phyloP scores from a whole-genome alignment of 805 yeast species.

The Barnettozyma populi region DNA sequence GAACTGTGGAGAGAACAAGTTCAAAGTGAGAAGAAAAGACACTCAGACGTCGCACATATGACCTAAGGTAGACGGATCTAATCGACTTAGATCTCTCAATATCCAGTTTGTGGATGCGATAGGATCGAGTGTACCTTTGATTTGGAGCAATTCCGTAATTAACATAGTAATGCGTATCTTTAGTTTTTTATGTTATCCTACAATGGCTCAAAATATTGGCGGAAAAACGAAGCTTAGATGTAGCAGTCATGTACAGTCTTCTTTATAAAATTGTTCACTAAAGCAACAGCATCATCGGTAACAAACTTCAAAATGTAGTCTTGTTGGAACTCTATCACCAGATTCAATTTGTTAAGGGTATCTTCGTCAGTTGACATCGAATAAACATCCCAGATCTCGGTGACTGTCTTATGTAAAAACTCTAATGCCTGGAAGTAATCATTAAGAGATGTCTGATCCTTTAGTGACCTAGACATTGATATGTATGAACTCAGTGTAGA shows the following conservation, averaged over 20 bases:
- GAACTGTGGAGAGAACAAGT: no score
- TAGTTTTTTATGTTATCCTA: no score
- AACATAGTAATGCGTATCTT: no score
- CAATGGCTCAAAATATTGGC: not conserved
- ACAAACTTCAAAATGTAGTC: constrained; percentile 12
- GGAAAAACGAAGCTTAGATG: not conserved
- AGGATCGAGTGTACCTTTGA: not conserved
- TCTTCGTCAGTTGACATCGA: constrained; percentile 3
- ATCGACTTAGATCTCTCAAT: no score
- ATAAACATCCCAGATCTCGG: constrained; percentile 5
- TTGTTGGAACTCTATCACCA: constrained; percentile 7
- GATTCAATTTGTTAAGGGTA: not conserved
- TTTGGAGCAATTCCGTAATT: no score
- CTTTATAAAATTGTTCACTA: constrained; percentile 1
- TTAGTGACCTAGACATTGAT: constrained; percentile 4
- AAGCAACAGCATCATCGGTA: constrained; percentile 2
- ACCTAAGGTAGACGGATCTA: no score
- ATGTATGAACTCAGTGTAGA: not conserved
- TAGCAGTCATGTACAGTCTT: not conserved
- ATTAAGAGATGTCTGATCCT: constrained; percentile 10
- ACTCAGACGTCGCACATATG: no score
- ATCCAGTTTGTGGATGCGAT: no score
- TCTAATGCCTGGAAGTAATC: constrained; percentile 10
- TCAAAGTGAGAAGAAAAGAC: no score
- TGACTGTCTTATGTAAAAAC: constrained; percentile 6